A percentile compares a stretch with the other conserved stretches of the same genome.
Evolutionary conservation across 2,329 filamentous ascomycete genomes (phyloP).

Genomic region (Hypocrella siamensis): DNA sequence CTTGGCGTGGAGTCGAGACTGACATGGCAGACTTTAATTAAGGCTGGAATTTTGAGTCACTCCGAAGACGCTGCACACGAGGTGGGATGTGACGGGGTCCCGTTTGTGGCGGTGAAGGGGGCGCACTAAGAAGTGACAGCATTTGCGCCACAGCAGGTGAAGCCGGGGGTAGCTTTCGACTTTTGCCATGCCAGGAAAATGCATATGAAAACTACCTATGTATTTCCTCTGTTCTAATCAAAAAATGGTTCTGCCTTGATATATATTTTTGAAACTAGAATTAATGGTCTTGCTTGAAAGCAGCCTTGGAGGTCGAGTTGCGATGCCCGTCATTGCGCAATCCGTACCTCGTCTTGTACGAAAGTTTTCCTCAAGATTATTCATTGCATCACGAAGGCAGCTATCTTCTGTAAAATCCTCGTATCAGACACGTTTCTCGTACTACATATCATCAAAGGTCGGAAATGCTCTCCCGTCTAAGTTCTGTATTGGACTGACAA

Average conservation of each 20-base stretch:
- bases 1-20: conserved; percentile 2
- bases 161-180: no score
- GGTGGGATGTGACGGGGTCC: conserved; percentile 8
- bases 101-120: conserved; percentile 8
- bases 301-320: no score
- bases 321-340: conserved; percentile 5
- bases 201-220: no score
- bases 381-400: conserved; percentile 2
- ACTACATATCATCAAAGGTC: conserved; percentile 7
- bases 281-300: no score
- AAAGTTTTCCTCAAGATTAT: conserved; percentile 4
- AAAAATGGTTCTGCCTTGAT: no score
- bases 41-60: conserved; percentile 9
- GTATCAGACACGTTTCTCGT: conserved; percentile 9
- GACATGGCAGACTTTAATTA: neutral
- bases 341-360: conserved; percentile 7
- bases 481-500: neutral
- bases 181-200: neutral
- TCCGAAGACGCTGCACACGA: conserved; percentile 1
- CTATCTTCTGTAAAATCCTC: conserved; percentile 5
- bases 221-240: no score
- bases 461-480: neutral
- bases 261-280: no score
- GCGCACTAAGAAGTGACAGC: no score
- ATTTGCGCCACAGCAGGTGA: no score